Evolutionary conservation across 345 rosid genomes (phyloP).

Genomic region (Heritiera fomes): DNA sequence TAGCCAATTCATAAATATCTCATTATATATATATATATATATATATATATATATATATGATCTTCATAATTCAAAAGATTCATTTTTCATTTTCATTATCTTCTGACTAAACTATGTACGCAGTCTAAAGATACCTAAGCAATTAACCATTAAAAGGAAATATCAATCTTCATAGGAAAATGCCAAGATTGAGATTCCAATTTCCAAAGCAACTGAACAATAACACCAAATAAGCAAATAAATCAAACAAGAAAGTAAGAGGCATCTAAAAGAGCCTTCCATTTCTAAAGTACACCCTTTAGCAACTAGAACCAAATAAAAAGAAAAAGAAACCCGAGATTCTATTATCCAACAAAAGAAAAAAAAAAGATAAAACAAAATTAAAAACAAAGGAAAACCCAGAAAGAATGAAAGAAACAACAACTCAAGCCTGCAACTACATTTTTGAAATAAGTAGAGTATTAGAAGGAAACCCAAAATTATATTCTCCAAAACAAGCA

Average conservation of each 20-base stretch:
- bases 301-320: neutral
- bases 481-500: constrained; percentile 6
- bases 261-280: neutral
- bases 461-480: neutral
- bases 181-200: neutral
- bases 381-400: neutral
- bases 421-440: neutral
- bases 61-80: neutral
- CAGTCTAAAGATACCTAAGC: neutral
- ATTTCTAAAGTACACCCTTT: neutral
- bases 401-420: neutral
- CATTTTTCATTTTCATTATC: neutral
- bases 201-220: neutral
- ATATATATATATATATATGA: neutral
- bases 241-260: neutral
- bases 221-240: neutral
- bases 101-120: neutral
- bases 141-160: neutral
- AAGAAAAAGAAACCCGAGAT: neutral
- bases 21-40: neutral
- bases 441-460: neutral
- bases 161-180: neutral
- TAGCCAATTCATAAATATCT: neutral
- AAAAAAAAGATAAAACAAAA: neutral
- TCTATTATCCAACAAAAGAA: neutral